Base-by-base conservation (phyloP, 331 rosid species). In the Quercus tomentella region DNA sequence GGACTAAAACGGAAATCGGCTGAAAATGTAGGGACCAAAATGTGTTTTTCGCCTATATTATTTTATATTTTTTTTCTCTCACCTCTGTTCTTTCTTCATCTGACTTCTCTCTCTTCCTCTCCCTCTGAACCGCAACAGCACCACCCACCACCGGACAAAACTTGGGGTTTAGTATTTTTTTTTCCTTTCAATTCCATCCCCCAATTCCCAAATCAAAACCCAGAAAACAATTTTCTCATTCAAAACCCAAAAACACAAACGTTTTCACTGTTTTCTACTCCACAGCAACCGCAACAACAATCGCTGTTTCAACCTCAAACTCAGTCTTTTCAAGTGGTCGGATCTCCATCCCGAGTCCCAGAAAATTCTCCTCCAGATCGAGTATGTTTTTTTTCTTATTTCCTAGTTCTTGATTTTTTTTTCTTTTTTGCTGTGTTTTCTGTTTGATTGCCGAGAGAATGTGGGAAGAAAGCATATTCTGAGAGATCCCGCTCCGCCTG, bases 311-410 rank as follows among this genome's bases (percentile, higher is more conserved):
- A 89, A 69, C 56, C 73, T 33, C 94, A 77, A 22, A n/a, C 77
- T 7, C 74, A 62, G 57, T 49, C 78, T 14, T 77, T 82, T 67
- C 87, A 93, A 96, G 83, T 96, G 99, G 99, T 81, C 91, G 14
- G 99, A 96, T 77, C 93, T 96, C 74, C 98, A 96, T 72, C 97
- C 97, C 2, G 98, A 93, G 79, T 96, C 97, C 57, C 99, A 90
- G 94, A 93, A 96, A 83, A 41, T 82, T 80, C 92, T 96, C 71
- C 93, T 91, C 75, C 93, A 83, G 86, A 93, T 96, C 67, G 99
- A 93, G 99, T 96, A 83, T 62, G 88, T 61, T 20, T 1, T 56
- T 9, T 21, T 33, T 1, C 18, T 61, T 31, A 31, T 31, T 45
- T 23, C 26, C 45, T 1, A 6, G 6, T 18, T 76, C 60, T 56